Conservation (phyloP, 192 early-diverging fungal species). For the Anaeromyces robustus region DNA sequence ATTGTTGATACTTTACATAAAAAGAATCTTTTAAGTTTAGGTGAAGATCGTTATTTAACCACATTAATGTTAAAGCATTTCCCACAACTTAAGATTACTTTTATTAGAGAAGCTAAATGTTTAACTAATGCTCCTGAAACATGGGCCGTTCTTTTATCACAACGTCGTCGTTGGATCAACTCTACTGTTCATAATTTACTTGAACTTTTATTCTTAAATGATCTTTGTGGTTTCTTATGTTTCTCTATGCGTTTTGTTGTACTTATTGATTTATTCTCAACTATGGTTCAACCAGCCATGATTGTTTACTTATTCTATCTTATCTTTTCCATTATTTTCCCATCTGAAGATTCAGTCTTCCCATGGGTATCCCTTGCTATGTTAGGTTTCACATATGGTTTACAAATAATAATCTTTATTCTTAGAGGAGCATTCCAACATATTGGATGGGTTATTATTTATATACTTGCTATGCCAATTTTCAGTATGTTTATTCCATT, state of each 20-base stretch:
- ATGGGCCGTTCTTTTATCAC: conserved; percentile 84
- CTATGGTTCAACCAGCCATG: conserved; percentile 81
- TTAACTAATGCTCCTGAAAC: conserved; percentile 86
- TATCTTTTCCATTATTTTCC: background rate
- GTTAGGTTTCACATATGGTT: conserved; percentile 75
- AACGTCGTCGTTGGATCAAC: conserved; percentile 99
- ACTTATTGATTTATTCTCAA: conserved; percentile 83
- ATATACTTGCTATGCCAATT: conserved; percentile 76
- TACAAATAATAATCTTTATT: conserved; percentile 28
- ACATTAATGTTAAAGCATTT: conserved; percentile 96
- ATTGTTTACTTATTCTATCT: conserved; percentile 55
- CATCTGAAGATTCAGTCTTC: conserved; percentile 12
- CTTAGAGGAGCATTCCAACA: conserved; percentile 79
- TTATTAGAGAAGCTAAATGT: conserved; percentile 82
- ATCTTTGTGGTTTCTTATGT: conserved; percentile 92
- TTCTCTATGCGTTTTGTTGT: conserved; percentile 97
- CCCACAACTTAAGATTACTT: conserved; percentile 88
- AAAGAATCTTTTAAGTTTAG: conserved; percentile 94
- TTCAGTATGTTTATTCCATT: conserved; percentile 48
- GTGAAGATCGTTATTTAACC: conserved; percentile 96
- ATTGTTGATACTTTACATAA: conserved; percentile 91
- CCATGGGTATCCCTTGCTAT: conserved; percentile 75
- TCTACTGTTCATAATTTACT: conserved; percentile 97
- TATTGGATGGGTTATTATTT: conserved; percentile 81
- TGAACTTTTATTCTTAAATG: conserved; percentile 80